These are phyloP conservation scores for Rhynchosporium agropyri DNA, from an alignment of 2,329 filamentous ascomycete species.

Conservation along the genomic window DNA sequence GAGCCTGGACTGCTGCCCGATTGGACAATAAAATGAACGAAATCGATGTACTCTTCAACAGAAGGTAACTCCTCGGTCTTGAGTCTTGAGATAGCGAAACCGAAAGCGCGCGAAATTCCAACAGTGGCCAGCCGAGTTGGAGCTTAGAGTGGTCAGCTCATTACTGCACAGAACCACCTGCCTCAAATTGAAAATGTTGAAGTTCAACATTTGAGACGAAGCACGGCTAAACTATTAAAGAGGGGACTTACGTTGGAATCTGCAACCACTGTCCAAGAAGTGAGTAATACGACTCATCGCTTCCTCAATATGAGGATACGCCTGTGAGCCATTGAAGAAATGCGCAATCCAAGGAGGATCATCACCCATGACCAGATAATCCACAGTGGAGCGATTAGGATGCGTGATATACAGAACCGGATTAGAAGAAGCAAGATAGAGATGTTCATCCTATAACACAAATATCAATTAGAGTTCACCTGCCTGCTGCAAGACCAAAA, in stretches of 20 bases:
- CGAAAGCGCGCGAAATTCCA: constrained; percentile 6
- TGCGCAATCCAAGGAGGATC: constrained; percentile 11
- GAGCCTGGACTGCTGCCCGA: not conserved
- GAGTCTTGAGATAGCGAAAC: not conserved
- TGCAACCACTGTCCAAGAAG: not conserved
- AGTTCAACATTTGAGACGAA: not conserved
- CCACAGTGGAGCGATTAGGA: constrained; percentile 8
- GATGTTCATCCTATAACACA: not conserved
- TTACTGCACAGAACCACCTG: not conserved
- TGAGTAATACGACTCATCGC: constrained; percentile 5
- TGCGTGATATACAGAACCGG: constrained; percentile 6
- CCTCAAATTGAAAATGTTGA: not conserved
- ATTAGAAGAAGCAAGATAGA: not conserved
- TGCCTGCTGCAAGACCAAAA: too few relatives aligned
- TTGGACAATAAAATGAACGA: constrained; percentile 10
- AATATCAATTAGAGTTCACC: not conserved
- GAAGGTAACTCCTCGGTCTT: constrained; percentile 6
- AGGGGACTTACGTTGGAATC: not conserved
- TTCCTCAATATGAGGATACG: constrained; percentile 13
- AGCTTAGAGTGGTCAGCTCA: not conserved
- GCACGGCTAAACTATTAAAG: too few relatives aligned
- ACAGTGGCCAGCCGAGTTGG: constrained; percentile 7
- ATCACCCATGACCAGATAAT: constrained; percentile 8
- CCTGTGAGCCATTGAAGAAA: constrained; percentile 7
- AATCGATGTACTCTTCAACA: constrained; percentile 9